Conservation (phyloP, 2,329 filamentous ascomycete species). For the Fusarium heterosporum region DNA sequence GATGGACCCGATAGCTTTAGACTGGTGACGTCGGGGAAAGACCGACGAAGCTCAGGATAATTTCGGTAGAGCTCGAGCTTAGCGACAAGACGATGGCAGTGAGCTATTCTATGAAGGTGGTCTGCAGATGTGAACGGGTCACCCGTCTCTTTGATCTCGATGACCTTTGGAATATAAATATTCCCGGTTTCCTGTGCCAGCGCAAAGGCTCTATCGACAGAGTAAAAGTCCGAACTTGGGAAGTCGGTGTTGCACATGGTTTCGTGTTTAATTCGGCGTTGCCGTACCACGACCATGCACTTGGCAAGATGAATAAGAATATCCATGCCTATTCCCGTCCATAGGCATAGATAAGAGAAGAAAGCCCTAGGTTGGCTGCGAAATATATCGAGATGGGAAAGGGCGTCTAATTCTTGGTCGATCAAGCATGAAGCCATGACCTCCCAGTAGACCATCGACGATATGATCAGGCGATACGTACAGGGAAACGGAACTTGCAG, state of each 20-base stretch:
- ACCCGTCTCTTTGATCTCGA: background rate
- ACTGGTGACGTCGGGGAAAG: background rate
- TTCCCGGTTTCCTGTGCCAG: background rate
- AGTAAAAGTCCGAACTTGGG: background rate
- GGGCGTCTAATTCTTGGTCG: constrained; percentile 14
- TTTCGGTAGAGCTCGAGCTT: background rate
- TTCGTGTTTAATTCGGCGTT: background rate
- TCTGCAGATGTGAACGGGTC: background rate
- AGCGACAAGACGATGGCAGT: background rate
- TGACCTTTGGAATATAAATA: background rate
- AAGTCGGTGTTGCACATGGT: background rate
- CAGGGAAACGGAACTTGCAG: background rate
- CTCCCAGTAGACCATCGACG: constrained; percentile 39
- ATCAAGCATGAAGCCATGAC: constrained; percentile 28
- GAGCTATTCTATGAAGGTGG: constrained; percentile 2
- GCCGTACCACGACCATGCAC: background rate
- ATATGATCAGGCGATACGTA: constrained; percentile 15
- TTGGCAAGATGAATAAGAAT: constrained; percentile 20
- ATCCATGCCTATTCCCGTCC: constrained; percentile 27
- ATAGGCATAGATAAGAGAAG: constrained; percentile 19
- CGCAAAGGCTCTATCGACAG: background rate
- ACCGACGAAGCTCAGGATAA: background rate
- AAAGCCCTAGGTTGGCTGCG: background rate
- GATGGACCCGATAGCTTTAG: background rate
- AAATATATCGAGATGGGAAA: constrained; percentile 29